Percentiles rank a stretch among this genome's conserved stretches.
Evolutionary conservation across 2,329 filamentous ascomycete species (phyloP).

Genomic region (Trichoderma endophyticum): DNA sequence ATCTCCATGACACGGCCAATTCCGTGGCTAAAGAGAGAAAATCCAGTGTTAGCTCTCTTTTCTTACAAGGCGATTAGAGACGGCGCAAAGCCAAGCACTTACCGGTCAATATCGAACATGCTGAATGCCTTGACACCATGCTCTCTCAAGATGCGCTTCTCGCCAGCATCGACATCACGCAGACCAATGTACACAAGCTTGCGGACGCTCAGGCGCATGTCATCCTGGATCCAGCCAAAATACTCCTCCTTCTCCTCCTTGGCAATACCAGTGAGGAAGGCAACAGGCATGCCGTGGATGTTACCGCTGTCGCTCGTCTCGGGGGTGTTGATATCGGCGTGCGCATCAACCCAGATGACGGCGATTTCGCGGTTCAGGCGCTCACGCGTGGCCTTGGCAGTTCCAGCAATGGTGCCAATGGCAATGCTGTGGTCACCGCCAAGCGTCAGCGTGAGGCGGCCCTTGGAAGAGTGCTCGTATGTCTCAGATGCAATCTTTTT

Average conservation of each 20-base stretch:
- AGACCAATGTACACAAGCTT: slow-evolving; percentile 98
- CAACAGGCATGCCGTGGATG: slow-evolving; percentile 96
- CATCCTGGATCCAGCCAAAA: slow-evolving; percentile 84
- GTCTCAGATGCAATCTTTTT: slow-evolving; percentile 76
- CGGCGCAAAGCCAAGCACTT: slow-evolving; percentile 31
- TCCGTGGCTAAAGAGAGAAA: slow-evolving; percentile 59
- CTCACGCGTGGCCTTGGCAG: slow-evolving; percentile 81
- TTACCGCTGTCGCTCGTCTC: slow-evolving; percentile 88
- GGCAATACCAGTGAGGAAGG: slow-evolving; percentile 84
- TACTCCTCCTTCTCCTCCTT: slow-evolving; percentile 70
- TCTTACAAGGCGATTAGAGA: too few relatives aligned
- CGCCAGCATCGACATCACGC: slow-evolving; percentile 85
- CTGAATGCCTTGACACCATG: slow-evolving; percentile 92
- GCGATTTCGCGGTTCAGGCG: slow-evolving; percentile 78
- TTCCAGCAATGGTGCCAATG: slow-evolving; percentile 87
- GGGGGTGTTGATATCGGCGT: slow-evolving; percentile 96
- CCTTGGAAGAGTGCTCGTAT: slow-evolving; percentile 78
- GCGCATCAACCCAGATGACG: slow-evolving; percentile 98
- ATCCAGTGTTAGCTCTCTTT: background rate
- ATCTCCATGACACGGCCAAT: slow-evolving; percentile 97
- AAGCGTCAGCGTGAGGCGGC: slow-evolving; percentile 85
- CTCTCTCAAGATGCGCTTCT: slow-evolving; percentile 88
- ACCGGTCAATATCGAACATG: slow-evolving; percentile 97
- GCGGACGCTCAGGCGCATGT: slow-evolving; percentile 65
- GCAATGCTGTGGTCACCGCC: slow-evolving; percentile 97